Conservation (phyloP, 108 stramenopile species). For the Bacterosira constricta region DNA sequence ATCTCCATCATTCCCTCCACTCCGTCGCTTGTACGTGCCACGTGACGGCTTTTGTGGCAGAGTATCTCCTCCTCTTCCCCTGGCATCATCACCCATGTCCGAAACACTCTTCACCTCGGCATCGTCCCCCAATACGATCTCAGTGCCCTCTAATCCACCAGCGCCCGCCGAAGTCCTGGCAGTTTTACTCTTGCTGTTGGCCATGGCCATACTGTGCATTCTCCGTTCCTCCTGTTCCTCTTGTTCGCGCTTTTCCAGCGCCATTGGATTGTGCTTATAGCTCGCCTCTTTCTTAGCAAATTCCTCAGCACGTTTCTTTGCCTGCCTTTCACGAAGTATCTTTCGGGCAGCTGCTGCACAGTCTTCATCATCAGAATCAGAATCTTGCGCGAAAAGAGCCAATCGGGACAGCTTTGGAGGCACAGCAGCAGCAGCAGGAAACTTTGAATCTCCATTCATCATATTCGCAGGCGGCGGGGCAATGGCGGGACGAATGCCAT, state of each 20-base stretch:
- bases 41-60: background rate
- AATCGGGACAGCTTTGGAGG: background rate
- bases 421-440: background rate
- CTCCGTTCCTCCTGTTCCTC: background rate
- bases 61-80: background rate
- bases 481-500: background rate
- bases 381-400: background rate
- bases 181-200: background rate
- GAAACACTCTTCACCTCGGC: conserved; percentile 24
- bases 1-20: background rate
- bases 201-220: too few species aligned
- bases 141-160: conserved; percentile 22
- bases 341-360: background rate
- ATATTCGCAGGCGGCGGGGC: background rate
- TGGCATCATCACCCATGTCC: conserved; percentile 18
- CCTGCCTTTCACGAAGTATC: background rate
- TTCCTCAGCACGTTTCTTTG: too few species aligned
- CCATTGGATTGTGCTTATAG: background rate
- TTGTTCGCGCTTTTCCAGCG: background rate
- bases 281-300: too few species aligned
- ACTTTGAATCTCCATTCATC: background rate
- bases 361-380: background rate
- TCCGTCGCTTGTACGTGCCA: background rate
- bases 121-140: conserved; percentile 8
- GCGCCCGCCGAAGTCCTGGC: background rate